These are phyloP conservation scores for Phytophthora megakarya DNA, from an alignment of 352 stramenopile genomes.

Conservation along the genomic window DNA sequence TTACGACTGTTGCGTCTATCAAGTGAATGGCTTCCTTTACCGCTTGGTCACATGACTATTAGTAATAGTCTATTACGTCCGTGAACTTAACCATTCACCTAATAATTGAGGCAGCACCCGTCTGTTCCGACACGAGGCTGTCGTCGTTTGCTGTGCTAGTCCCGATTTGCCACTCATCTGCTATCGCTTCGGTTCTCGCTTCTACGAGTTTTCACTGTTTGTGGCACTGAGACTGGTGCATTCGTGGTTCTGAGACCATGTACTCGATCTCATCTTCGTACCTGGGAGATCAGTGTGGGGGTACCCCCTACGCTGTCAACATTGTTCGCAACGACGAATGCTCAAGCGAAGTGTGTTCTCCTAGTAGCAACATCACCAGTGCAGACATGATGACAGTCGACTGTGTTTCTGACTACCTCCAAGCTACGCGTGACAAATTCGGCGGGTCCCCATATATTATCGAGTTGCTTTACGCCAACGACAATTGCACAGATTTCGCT, in stretches of 20 bases:
- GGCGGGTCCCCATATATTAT: conserved; percentile 23
- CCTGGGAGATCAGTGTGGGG: conserved; percentile 17
- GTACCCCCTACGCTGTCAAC: conserved; percentile 17
- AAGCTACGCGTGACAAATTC: conserved; percentile 16
- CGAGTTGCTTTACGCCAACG: conserved; percentile 9
- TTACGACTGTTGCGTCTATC: conserved; percentile 7
- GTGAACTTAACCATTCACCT: not conserved
- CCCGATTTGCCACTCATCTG: conserved; percentile 13
- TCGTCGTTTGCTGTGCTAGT: not conserved
- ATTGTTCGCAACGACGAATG: conserved; percentile 8
- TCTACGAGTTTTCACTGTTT: not conserved
- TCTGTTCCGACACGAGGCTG: conserved; percentile 7
- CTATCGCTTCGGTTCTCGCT: conserved; percentile 4
- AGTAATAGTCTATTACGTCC: no score
- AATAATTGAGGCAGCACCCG: conserved; percentile 10
- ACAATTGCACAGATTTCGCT: conserved; percentile 12
- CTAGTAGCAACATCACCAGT: conserved; percentile 3
- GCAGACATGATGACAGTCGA: conserved; percentile 20
- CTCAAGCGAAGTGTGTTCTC: conserved; percentile 3
- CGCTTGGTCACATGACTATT: no score
- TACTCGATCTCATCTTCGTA: conserved; percentile 27
- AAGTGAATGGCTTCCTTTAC: not conserved
- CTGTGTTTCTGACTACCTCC: conserved; percentile 11
- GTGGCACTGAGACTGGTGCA: not conserved
- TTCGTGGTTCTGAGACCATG: not conserved